Conservation (phyloP, 1,139 yeast genomes). For the Candida dubliniensis region DNA sequence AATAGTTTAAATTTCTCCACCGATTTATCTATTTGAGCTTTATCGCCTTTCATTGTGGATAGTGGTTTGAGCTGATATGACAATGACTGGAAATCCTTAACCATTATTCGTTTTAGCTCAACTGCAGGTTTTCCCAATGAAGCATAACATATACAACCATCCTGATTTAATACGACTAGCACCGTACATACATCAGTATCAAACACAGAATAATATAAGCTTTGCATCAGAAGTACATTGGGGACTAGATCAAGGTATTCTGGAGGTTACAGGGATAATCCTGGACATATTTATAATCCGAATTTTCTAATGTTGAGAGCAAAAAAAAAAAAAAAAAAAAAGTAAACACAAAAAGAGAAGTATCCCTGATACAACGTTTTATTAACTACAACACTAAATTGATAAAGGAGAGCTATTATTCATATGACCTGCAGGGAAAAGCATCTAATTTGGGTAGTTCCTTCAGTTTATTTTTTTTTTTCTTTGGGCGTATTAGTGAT, state of each 20-base stretch:
- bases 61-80: constrained; percentile 13
- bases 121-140: constrained; percentile 19
- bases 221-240: constrained; percentile 2
- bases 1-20: constrained; percentile 14
- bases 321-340: too few species aligned
- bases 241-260: background rate
- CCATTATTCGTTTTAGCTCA: constrained; percentile 12
- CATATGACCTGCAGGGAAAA: too few species aligned
- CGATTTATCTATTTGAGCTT: constrained; percentile 13
- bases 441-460: too few species aligned
- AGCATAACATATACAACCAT: constrained; percentile 23
- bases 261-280: too few species aligned
- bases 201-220: constrained; percentile 14
- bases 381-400: too few species aligned
- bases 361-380: too few species aligned
- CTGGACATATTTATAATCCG: too few species aligned
- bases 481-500: too few species aligned
- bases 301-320: too few species aligned
- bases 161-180: constrained; percentile 19
- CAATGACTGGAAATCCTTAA: constrained; percentile 17
- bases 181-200: constrained; percentile 11
- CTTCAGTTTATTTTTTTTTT: too few species aligned
- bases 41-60: constrained; percentile 8
- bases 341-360: too few species aligned
- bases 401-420: too few species aligned